A percentile compares a stretch with the other conserved stretches of the same genome.
Evolutionary conservation across 805 yeast species (phyloP).

Genomic region (Ogataea glucozyma): DNA sequence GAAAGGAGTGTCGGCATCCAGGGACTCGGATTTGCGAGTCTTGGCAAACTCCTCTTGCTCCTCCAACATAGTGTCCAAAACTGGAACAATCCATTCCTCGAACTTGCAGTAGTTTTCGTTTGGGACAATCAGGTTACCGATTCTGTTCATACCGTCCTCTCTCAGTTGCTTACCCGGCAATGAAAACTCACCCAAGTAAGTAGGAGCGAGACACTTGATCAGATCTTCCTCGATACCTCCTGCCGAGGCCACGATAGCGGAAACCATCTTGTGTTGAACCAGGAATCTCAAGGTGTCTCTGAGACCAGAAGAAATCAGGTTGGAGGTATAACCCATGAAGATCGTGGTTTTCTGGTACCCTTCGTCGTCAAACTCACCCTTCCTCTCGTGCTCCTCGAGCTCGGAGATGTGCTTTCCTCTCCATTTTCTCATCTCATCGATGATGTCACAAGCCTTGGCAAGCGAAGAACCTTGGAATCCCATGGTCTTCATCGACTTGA

Average conservation of each 20-base stretch:
- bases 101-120: conserved; percentile 96
- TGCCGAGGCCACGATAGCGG: conserved; percentile 94
- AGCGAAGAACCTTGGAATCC: conserved; percentile 95
- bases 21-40: conserved; percentile 51
- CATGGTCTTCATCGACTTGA: conserved; percentile 86
- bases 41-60: conserved; percentile 77
- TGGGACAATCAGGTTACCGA: conserved; percentile 95
- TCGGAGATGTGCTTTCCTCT: conserved; percentile 76
- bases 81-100: conserved; percentile 98
- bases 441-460: conserved; percentile 87
- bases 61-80: conserved; percentile 79
- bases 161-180: conserved; percentile 80
- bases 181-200: conserved; percentile 89
- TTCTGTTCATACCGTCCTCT: conserved; percentile 96
- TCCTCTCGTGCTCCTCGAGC: conserved; percentile 66
- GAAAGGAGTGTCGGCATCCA: conserved; percentile 68
- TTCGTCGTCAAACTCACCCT: conserved; percentile 74
- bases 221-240: conserved; percentile 99
- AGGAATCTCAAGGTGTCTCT: conserved; percentile 87
- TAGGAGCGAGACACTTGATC: conserved; percentile 94
- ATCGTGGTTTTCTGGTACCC: conserved; percentile 86
- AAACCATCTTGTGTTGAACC: conserved; percentile 92
- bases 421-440: conserved; percentile 91
- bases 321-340: conserved; percentile 95
- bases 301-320: conserved; percentile 90